Conservation (phyloP, 2,329 filamentous ascomycete genomes). For the Pestalotiopsis sp. region DNA sequence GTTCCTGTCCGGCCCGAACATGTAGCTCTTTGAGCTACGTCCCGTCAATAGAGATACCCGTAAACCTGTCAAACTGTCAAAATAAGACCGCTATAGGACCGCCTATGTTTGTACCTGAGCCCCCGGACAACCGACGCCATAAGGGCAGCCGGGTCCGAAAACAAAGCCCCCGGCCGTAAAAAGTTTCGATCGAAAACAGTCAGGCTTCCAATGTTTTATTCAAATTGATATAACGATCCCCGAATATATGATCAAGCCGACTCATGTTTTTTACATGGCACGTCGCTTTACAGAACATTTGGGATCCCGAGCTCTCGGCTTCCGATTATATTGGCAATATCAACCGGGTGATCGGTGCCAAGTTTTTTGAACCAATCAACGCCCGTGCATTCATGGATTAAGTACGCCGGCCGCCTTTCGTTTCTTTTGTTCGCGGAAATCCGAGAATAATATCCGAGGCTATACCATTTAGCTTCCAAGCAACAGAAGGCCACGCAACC, state of each 20-base stretch:
- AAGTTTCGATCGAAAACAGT: conserved; percentile 10
- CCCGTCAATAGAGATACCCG: too few relatives aligned
- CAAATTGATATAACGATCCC: conserved; percentile 12
- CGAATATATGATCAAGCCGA: conserved; percentile 16
- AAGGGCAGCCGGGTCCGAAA: conserved; percentile 7
- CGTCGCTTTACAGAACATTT: neutral
- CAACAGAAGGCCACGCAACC: neutral
- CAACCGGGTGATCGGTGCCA: neutral
- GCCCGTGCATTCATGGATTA: neutral
- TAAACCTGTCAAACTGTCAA: too few relatives aligned
- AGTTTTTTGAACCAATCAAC: neutral
- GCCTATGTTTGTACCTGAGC: too few relatives aligned
- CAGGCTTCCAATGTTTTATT: conserved; percentile 3
- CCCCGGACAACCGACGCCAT: neutral
- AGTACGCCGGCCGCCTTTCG: neutral
- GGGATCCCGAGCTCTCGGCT: neutral
- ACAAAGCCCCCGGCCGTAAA: conserved; percentile 13
- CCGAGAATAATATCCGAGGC: neutral
- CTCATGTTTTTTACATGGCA: conserved; percentile 2
- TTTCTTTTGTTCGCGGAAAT: neutral
- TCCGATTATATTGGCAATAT: neutral
- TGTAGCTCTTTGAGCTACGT: too few relatives aligned
- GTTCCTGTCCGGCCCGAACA: too few relatives aligned
- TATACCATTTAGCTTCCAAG: neutral
- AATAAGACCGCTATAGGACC: too few relatives aligned